Evolutionary conservation across 2,329 filamentous ascomycete genomes (phyloP).

Genomic region (Achaetomium macrosporum): DNA sequence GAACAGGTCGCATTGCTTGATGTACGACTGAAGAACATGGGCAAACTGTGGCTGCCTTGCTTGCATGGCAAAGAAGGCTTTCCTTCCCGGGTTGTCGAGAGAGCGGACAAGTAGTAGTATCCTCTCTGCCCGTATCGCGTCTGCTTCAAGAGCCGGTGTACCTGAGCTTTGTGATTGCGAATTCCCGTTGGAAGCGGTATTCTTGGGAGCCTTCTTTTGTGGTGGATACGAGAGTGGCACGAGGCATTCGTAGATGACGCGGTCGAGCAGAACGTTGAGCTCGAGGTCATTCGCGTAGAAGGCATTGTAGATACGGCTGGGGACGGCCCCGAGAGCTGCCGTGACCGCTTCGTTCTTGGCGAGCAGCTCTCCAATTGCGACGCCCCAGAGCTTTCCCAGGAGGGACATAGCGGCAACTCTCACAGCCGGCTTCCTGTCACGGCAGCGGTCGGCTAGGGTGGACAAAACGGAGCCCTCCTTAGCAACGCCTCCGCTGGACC

Average conservation of each 20-base stretch:
- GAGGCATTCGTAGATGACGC: slow-evolving; percentile 78
- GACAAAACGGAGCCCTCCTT: slow-evolving; percentile 73
- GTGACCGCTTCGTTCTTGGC: slow-evolving; percentile 72
- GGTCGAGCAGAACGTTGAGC: slow-evolving; percentile 76
- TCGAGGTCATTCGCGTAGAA: slow-evolving; percentile 88
- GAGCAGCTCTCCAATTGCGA: slow-evolving; percentile 79
- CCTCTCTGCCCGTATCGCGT: slow-evolving; percentile 75
- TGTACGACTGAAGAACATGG: slow-evolving; percentile 66
- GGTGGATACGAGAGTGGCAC: slow-evolving; percentile 85
- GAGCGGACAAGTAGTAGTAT: slow-evolving; percentile 76
- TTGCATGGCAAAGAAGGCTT: slow-evolving; percentile 84
- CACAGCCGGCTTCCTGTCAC: slow-evolving; percentile 76
- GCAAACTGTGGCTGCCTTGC: slow-evolving; percentile 69
- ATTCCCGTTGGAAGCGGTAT: slow-evolving; percentile 51
- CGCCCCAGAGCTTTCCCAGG: slow-evolving; percentile 86
- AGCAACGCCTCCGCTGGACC: slow-evolving; percentile 65
- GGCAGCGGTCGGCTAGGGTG: slow-evolving; percentile 79
- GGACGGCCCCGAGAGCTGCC: slow-evolving; percentile 71
- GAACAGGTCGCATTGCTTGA: slow-evolving; percentile 80
- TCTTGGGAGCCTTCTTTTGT: slow-evolving; percentile 57
- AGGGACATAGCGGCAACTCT: slow-evolving; percentile 82
- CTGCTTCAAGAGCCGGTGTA: slow-evolving; percentile 53
- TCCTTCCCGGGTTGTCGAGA: slow-evolving; percentile 71
- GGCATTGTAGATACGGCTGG: slow-evolving; percentile 76
- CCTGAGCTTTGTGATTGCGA: slow-evolving; percentile 45